These are phyloP conservation scores for Solanum megistacrolobum DNA, from an alignment of 257 asterid species.

Conservation along the genomic window DNA sequence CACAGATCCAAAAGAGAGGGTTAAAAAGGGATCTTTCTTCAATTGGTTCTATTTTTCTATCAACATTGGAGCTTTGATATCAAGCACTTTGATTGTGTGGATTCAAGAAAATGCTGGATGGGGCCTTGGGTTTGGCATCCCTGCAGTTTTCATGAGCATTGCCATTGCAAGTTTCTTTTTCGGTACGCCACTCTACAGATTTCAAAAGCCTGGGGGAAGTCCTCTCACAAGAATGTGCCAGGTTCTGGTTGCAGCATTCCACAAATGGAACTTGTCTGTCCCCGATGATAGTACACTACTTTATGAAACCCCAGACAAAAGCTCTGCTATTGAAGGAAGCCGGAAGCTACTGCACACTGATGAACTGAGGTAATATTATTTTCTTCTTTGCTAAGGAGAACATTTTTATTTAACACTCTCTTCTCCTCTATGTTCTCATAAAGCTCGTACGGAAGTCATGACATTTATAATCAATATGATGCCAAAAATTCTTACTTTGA, in stretches of 20 bases:
- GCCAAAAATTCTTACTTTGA: background rate
- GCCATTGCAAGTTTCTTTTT: background rate
- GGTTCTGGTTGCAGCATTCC: background rate
- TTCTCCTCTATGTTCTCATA: background rate
- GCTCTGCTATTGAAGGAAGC: background rate
- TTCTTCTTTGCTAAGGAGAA: background rate
- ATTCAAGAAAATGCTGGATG: background rate
- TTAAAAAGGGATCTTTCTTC: background rate
- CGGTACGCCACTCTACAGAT: background rate
- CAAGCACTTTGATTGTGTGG: background rate
- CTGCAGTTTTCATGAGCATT: background rate
- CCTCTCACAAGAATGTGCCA: background rate
- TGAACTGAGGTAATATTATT: background rate
- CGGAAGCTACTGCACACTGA: background rate
- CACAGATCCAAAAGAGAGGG: background rate
- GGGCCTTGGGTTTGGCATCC: background rate
- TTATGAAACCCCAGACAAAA: background rate
- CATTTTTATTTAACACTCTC: background rate
- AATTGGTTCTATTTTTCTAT: background rate
- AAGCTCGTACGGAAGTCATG: background rate
- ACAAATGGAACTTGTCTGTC: background rate
- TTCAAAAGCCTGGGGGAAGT: background rate
- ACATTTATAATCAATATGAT: background rate
- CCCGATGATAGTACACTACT: background rate
- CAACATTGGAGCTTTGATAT: background rate